Evolutionary conservation across 805 yeast species (phyloP).

Genomic region (Candida tibetensis): DNA sequence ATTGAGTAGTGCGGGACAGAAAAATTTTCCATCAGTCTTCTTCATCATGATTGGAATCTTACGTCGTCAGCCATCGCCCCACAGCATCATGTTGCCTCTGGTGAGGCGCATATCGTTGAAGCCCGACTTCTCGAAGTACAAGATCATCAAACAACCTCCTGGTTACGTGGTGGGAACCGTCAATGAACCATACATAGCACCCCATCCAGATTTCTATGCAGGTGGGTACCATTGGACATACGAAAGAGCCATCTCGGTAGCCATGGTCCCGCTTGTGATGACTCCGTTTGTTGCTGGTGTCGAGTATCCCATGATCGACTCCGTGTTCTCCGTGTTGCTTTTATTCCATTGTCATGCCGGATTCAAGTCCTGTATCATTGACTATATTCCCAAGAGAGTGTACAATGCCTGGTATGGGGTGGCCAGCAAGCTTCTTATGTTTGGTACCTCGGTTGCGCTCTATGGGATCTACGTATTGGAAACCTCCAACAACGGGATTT

Average conservation of each 20-base stretch:
- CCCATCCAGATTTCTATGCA: slow-evolving; percentile 59
- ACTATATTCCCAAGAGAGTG: slow-evolving; percentile 84
- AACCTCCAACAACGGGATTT: slow-evolving; percentile 75
- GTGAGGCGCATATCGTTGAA: slow-evolving; percentile 19
- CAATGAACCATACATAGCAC: slow-evolving; percentile 79
- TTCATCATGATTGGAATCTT: background rate
- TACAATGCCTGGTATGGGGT: slow-evolving; percentile 73
- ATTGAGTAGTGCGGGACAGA: background rate
- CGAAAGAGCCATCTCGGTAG: slow-evolving; percentile 69
- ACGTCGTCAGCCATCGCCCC: background rate
- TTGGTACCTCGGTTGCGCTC: slow-evolving; percentile 68
- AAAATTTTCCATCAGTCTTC: background rate
- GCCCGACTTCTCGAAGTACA: slow-evolving; percentile 48
- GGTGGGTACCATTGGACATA: slow-evolving; percentile 95
- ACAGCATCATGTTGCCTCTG: background rate
- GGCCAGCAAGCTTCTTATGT: slow-evolving; percentile 64
- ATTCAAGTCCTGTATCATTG: slow-evolving; percentile 85
- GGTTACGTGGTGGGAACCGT: slow-evolving; percentile 91
- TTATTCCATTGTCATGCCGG: slow-evolving; percentile 84
- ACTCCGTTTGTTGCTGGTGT: slow-evolving; percentile 78
- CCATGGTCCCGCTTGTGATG: slow-evolving; percentile 72
- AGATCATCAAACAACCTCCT: slow-evolving; percentile 75
- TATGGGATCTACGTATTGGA: slow-evolving; percentile 83
- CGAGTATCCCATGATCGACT: slow-evolving; percentile 66
- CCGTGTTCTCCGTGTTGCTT: slow-evolving; percentile 61